Conservation (phyloP, 148 eudicot genomes). For the Agrostemma githago region DNA sequence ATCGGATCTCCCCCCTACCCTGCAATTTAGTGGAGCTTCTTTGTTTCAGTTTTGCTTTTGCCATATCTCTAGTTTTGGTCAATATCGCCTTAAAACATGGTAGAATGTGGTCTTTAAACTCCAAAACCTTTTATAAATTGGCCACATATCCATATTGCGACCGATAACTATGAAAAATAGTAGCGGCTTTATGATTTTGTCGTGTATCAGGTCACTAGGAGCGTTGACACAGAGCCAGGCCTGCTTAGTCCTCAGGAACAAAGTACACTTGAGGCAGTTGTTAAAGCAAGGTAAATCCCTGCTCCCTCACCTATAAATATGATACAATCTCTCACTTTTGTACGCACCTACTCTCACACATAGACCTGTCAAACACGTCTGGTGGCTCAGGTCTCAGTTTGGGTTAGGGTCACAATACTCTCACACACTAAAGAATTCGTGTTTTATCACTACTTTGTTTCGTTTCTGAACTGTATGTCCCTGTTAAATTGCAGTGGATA, state of each 20-base stretch:
- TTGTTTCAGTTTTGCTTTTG: too few relatives aligned
- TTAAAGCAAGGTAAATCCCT: slow-evolving; percentile 62
- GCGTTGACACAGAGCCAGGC: slow-evolving; percentile 79
- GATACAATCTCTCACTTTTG: background rate
- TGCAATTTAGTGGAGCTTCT: too few relatives aligned
- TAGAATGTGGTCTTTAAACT: too few relatives aligned
- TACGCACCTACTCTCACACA: background rate
- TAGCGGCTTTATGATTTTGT: background rate
- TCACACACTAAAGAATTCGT: background rate
- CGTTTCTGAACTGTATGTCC: background rate
- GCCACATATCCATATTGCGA: too few relatives aligned
- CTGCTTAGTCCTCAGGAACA: slow-evolving; percentile 89
- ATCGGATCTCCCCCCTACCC: too few relatives aligned
- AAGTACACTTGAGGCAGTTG: slow-evolving; percentile 85
- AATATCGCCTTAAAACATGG: too few relatives aligned
- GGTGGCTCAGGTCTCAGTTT: too few relatives aligned
- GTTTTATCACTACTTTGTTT: background rate
- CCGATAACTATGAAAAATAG: too few relatives aligned
- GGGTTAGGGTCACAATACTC: background rate
- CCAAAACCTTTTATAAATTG: too few relatives aligned
- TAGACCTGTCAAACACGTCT: too few relatives aligned
- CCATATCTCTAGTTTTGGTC: too few relatives aligned
- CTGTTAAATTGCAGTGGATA: slow-evolving; percentile 51
- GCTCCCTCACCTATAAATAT: background rate
- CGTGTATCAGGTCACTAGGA: slow-evolving; percentile 76